A percentile compares a stretch with the other conserved stretches of the same genome.
phyloP scores from a whole-genome alignment of 345 rosid species.

The Sonneratia caseolaris region DNA sequence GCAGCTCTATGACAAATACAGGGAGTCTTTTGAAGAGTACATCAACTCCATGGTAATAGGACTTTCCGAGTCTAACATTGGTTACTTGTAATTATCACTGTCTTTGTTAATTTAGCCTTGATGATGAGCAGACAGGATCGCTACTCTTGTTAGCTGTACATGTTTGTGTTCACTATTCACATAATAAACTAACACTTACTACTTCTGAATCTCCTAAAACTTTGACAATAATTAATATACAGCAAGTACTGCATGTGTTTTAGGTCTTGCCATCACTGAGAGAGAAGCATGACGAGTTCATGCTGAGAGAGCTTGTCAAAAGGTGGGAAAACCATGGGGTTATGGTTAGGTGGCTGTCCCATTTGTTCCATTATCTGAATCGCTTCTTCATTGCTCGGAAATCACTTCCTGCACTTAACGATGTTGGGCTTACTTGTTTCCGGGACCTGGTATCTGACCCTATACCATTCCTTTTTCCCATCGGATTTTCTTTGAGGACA shows the following conservation, averaged over 20 bases:
- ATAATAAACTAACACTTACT: too few relatives aligned
- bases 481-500: not conserved
- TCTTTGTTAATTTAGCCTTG: not conserved
- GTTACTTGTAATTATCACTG: not conserved
- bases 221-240: too few relatives aligned
- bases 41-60: not conserved
- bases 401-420: constrained; percentile 60
- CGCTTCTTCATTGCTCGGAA: constrained; percentile 74
- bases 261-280: constrained; percentile 64
- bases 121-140: too few relatives aligned
- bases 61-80: not conserved
- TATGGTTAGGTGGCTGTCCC: constrained; percentile 83
- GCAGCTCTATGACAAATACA: constrained; percentile 24
- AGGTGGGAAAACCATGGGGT: constrained; percentile 86
- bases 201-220: not conserved
- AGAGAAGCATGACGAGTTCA: constrained; percentile 76
- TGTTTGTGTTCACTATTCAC: not conserved
- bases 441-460: constrained; percentile 28
- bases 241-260: not conserved
- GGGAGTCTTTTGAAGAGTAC: constrained; percentile 19
- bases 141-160: too few relatives aligned
- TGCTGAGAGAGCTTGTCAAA: constrained; percentile 72
- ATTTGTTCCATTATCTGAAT: constrained; percentile 78
- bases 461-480: not conserved
- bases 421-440: constrained; percentile 79